Evolutionary conservation across 2,329 filamentous ascomycete species (phyloP).

Genomic region (Sphaerulina populicola): DNA sequence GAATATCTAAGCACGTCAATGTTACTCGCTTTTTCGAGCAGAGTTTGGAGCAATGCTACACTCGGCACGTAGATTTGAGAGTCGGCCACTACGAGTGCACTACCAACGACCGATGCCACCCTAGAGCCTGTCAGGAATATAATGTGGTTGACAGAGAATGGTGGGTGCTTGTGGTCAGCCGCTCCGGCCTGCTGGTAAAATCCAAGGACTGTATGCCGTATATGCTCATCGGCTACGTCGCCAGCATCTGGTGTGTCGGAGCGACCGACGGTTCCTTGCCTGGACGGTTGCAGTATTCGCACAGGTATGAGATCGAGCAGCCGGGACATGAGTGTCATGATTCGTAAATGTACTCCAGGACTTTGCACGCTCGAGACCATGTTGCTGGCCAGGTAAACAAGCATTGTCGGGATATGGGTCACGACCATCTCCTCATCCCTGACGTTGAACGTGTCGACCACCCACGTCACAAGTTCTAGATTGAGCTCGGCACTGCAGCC

Average conservation of each 20-base stretch:
- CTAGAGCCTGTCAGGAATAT: conserved; percentile 2
- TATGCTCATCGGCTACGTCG: background rate
- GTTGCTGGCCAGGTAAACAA: conserved; percentile 39
- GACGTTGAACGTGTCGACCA: conserved; percentile 81
- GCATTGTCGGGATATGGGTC: conserved; percentile 65
- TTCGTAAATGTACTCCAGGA: background rate
- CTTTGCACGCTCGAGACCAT: conserved; percentile 8
- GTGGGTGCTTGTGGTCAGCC: background rate
- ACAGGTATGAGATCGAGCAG: conserved; percentile 16
- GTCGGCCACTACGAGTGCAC: conserved; percentile 1
- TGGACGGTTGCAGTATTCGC: conserved; percentile 7
- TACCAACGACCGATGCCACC: background rate
- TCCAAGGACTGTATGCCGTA: conserved; percentile 6
- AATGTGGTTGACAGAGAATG: conserved; percentile 1
- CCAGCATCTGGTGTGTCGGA: background rate
- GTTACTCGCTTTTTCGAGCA: conserved; percentile 5
- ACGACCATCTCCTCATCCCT: conserved; percentile 93
- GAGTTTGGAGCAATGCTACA: conserved; percentile 5
- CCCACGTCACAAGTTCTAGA: conserved; percentile 68
- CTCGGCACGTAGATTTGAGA: conserved; percentile 1
- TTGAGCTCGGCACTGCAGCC: conserved; percentile 36
- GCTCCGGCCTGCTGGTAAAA: conserved; percentile 13
- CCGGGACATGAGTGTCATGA: conserved; percentile 7
- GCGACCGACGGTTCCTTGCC: background rate
- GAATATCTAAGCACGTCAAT: background rate